Conservation (phyloP, 768 basidiomycete species). For the Suillus bovinus region DNA sequence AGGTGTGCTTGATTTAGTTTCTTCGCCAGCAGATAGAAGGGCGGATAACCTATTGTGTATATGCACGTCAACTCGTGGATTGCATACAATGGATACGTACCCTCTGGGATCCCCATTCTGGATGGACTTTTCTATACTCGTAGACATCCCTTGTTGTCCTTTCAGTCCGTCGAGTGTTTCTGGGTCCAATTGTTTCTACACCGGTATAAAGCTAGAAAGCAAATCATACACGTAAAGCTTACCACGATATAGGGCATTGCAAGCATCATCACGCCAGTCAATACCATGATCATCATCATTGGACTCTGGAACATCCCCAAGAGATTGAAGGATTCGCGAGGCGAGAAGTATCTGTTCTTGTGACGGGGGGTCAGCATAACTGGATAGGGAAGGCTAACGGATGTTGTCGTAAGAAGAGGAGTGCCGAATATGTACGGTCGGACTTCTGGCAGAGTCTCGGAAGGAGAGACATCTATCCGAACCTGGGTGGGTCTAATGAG, state of each 20-base stretch:
- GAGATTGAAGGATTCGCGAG: conserved; percentile 71
- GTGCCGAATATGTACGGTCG: conserved; percentile 69
- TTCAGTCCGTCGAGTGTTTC: conserved; percentile 65
- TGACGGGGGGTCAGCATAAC: conserved; percentile 54
- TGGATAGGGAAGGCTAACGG: conserved; percentile 60
- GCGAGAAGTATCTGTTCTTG: conserved; percentile 64
- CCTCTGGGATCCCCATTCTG: conserved; percentile 61
- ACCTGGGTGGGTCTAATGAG: conserved; percentile 42
- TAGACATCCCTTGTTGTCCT: conserved; percentile 57
- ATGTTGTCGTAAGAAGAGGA: conserved; percentile 58
- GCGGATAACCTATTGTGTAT: conserved; percentile 41
- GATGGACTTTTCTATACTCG: conserved; percentile 55
- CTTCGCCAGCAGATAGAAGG: conserved; percentile 42
- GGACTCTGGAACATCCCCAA: conserved; percentile 78
- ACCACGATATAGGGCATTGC: conserved; percentile 80
- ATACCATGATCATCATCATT: conserved; percentile 80
- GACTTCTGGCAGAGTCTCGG: conserved; percentile 48
- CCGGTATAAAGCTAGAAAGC: conserved; percentile 11
- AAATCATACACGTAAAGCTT: conserved; percentile 12
- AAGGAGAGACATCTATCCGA: conserved; percentile 60
- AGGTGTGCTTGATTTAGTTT: conserved; percentile 26
- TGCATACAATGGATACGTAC: conserved; percentile 35
- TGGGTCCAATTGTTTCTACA: conserved; percentile 76
- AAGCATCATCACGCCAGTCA: conserved; percentile 66
- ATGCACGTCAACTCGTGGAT: conserved; percentile 7